A percentile compares a stretch with the other conserved stretches of the same genome.
Conservation (phyloP, 2,329 filamentous ascomycete species). For the Sporothrix globosa region DNA sequence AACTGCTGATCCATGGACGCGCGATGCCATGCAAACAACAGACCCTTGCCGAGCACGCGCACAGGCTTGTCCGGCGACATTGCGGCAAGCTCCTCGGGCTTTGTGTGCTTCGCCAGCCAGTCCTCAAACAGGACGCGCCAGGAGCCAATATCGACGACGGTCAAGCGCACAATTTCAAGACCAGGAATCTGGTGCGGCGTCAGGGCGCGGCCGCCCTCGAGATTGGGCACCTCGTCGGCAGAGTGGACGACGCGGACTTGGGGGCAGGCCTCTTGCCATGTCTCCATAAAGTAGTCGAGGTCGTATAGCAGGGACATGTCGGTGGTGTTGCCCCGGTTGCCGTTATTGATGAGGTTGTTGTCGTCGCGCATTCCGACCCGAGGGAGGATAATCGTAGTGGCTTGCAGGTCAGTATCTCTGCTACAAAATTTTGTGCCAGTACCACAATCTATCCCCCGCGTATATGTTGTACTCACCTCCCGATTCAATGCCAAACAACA, state of each 20-base stretch:
- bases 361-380: conserved; percentile 37
- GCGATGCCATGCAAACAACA: conserved; percentile 28
- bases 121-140: conserved; percentile 35
- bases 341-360: conserved; percentile 33
- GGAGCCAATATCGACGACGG: conserved; percentile 34
- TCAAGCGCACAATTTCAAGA: conserved; percentile 25
- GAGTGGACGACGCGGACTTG: conserved; percentile 32
- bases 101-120: conserved; percentile 31
- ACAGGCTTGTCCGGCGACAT: conserved; percentile 31
- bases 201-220: neutral
- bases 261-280: conserved; percentile 34
- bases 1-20: conserved; percentile 33
- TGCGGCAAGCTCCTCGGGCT: neutral
- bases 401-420: neutral
- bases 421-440: neutral
- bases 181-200: neutral
- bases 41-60: conserved; percentile 21
- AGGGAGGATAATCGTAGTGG: conserved; percentile 36
- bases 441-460: neutral
- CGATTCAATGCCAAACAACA: conserved; percentile 45
- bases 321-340: conserved; percentile 25
- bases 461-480: conserved; percentile 15
- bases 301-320: conserved; percentile 33
- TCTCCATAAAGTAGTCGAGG: conserved; percentile 30
- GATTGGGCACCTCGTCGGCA: conserved; percentile 28